A percentile compares a stretch with the other conserved stretches of the same genome.
phyloP scores from a whole-genome alignment of 2,329 filamentous ascomycete species.

The Sporothrix protearum region DNA sequence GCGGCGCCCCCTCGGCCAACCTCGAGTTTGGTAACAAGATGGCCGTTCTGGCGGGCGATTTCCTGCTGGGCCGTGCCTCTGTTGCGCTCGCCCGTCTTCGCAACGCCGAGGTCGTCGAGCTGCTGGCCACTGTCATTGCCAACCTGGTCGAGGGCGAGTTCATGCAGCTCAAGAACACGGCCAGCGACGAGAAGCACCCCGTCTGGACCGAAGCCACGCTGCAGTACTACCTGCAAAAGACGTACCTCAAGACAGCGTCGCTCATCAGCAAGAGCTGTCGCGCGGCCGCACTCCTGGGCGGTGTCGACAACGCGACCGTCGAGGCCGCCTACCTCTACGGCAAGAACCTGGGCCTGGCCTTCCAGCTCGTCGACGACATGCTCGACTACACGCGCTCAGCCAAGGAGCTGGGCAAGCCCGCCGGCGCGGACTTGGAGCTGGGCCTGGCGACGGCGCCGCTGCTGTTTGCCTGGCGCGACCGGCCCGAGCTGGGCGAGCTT shows the following conservation, averaged over 20 bases:
- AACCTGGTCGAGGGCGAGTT: conserved; percentile 98
- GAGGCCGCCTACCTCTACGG: conserved; percentile 91
- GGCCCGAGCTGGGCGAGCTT: conserved; percentile 75
- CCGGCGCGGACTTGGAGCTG: conserved; percentile 88
- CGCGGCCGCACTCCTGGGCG: conserved; percentile 80
- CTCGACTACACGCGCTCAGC: conserved; percentile 89
- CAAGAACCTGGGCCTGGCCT: conserved; percentile 88
- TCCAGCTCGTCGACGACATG: conserved; percentile 97
- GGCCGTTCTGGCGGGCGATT: conserved; percentile 96
- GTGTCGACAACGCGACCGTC: conserved; percentile 70
- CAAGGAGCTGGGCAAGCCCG: conserved; percentile 85
- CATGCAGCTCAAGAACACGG: conserved; percentile 98
- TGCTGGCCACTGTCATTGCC: conserved; percentile 92
- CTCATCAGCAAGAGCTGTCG: conserved; percentile 95
- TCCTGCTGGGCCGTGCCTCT: conserved; percentile 86
- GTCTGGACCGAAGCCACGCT: conserved; percentile 85
- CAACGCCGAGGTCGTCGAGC: conserved; percentile 90
- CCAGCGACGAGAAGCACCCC: conserved; percentile 78
- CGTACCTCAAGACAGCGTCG: conserved; percentile 93
- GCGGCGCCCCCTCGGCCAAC: conserved; percentile 83
- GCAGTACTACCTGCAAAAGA: conserved; percentile 94
- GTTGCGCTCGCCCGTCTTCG: conserved; percentile 86
- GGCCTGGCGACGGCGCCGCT: conserved; percentile 91
- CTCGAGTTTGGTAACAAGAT: conserved; percentile 98
- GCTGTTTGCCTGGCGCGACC: conserved; percentile 91